Base-by-base conservation (phyloP, 1,139 yeast species). In the Saccharomyces hybrid region DNA sequence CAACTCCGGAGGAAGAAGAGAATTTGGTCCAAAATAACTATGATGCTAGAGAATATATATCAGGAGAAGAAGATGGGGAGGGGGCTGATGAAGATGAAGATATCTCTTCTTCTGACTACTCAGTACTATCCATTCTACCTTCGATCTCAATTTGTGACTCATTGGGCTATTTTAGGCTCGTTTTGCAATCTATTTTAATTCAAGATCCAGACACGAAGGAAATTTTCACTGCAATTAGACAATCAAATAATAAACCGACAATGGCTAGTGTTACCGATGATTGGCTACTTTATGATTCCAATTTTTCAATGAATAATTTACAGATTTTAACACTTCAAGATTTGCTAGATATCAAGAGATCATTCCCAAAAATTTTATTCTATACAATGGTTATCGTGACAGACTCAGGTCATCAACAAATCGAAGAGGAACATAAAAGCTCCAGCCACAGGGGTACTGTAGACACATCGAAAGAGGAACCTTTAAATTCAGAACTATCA, bases 281-380 rank as follows among this genome's bases (percentile, higher is more conserved):
- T 54, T 73, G 77, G 77, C 59, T 73, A 13, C 59, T 73, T 1
- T 73, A 73, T 52, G 77, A 73, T 58, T 65, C 70, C 3, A 60
- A 64, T 4, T 73, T 72, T 54, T 67, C 73, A 4, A 62, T 73
- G 67, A 60, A 67, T 31, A 72, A 73, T 55, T 55, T 73, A 38
- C 73, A 70, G 51, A 64, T 73, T 51, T 58, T 73, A 25, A 62
- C 70, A 1, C 56, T 73, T 26, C 65, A 66, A 19, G 75, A 72
- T 46, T 60, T 73, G 26, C 55, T 70, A 41, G 71, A 66, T 25
- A 55, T 60, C 28, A 68, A 68, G 46, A 62, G 61, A 49, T 60
- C 61, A 41, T 63, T 65, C 7, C 65, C 66, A 3, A 73, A 72
- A 57, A 66, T 73, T 19, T 54, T 73, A n/a, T 72, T 73, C 54